These are phyloP conservation scores for Tulasnella sp. DNA, from an alignment of 768 basidiomycete genomes.

Conservation along the genomic window DNA sequence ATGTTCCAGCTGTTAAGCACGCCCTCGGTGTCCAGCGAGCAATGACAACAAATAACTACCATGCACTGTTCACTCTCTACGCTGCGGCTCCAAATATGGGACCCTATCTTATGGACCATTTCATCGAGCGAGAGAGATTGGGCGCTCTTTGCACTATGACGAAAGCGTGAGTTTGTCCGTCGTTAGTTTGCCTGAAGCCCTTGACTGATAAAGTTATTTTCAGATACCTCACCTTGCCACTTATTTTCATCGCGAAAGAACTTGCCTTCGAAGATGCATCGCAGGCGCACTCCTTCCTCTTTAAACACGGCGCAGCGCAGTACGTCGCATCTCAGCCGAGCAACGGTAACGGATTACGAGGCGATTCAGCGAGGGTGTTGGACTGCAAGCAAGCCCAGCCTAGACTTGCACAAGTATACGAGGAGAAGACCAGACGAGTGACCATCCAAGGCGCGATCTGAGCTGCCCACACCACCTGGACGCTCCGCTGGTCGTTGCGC, in stretches of 20 bases:
- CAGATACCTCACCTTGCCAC: slow-evolving; percentile 76
- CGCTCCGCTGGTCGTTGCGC: background rate
- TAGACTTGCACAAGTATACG: slow-evolving; percentile 55
- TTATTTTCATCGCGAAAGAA: slow-evolving; percentile 68
- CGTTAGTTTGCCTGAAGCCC: background rate
- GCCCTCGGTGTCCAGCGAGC: slow-evolving; percentile 85
- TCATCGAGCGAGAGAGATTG: slow-evolving; percentile 83
- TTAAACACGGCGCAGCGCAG: slow-evolving; percentile 55
- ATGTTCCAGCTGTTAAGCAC: slow-evolving; percentile 69
- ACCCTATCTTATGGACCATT: slow-evolving; percentile 98
- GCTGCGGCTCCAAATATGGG: slow-evolving; percentile 89
- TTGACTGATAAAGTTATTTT: background rate
- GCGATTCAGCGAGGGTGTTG: slow-evolving; percentile 55
- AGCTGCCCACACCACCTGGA: slow-evolving; percentile 16
- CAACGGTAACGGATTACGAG: slow-evolving; percentile 31
- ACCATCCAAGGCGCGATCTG: slow-evolving; percentile 90
- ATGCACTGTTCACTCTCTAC: slow-evolving; percentile 81
- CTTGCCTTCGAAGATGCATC: slow-evolving; percentile 71
- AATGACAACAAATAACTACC: slow-evolving; percentile 88
- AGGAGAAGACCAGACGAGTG: slow-evolving; percentile 78
- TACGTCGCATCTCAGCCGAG: slow-evolving; percentile 50
- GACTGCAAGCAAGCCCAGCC: slow-evolving; percentile 61
- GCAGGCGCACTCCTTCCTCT: slow-evolving; percentile 61
- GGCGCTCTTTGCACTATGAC: slow-evolving; percentile 82
- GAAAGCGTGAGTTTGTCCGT: slow-evolving; percentile 64